Percentiles rank a stretch among this genome's conserved stretches.
Conservation (phyloP, 2,329 filamentous ascomycete species). For the Verticillium albo-atrum region DNA sequence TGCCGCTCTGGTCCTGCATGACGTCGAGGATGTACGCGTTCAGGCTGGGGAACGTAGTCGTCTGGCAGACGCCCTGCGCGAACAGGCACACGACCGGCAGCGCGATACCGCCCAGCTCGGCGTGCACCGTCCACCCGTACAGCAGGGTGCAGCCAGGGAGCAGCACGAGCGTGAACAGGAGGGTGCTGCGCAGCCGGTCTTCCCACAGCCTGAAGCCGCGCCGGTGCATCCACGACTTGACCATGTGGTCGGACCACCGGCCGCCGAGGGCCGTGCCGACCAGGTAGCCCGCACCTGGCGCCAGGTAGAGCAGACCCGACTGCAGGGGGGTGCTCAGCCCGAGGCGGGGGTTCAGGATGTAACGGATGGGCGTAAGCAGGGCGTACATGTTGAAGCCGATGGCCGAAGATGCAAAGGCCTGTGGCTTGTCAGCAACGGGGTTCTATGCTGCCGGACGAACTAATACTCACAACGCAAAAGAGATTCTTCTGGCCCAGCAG, state of each 20-base stretch:
- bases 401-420: constrained; percentile 49
- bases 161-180: constrained; percentile 51
- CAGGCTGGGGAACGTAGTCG: constrained; percentile 65
- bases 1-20: constrained; percentile 9
- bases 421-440: neutral
- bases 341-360: constrained; percentile 72
- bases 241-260: constrained; percentile 62
- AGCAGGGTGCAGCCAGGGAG: constrained; percentile 63
- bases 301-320: constrained; percentile 69
- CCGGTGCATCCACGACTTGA: constrained; percentile 56
- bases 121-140: constrained; percentile 56
- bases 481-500: constrained; percentile 67
- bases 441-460: constrained; percentile 9
- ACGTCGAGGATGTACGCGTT: constrained; percentile 47
- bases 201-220: constrained; percentile 62
- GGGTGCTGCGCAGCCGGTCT: constrained; percentile 58
- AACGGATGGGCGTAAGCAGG: constrained; percentile 62
- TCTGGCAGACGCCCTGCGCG: constrained; percentile 61
- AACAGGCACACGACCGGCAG: constrained; percentile 65
- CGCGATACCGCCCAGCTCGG: constrained; percentile 32
- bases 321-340: constrained; percentile 61
- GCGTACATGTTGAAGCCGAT: constrained; percentile 71
- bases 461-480: constrained; percentile 13
- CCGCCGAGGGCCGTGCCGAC: constrained; percentile 68
- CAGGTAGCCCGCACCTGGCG: constrained; percentile 67